A percentile compares a stretch with the other conserved stretches of the same genome.
Evolutionary conservation across 441 rosid genomes (phyloP).

Genomic region (Gossypium gossypioides): DNA sequence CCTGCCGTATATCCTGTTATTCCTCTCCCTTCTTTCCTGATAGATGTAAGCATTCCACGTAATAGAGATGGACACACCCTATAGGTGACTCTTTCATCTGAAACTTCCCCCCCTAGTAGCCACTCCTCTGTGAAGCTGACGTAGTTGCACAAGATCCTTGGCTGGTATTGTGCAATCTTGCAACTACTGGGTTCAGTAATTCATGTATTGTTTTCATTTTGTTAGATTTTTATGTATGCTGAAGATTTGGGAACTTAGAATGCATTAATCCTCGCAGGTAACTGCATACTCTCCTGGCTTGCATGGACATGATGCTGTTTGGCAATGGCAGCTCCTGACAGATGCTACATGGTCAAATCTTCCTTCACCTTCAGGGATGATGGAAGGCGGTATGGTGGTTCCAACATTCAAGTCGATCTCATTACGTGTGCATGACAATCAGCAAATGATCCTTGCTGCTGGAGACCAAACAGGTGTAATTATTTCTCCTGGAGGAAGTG

Average conservation of each 20-base stretch:
- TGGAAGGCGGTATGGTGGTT: conserved; percentile 62
- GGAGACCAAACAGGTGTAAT: conserved; percentile 87
- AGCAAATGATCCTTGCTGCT: conserved; percentile 85
- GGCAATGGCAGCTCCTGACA: conserved; percentile 91
- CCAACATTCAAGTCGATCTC: conserved; percentile 80
- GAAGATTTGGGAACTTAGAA: background rate
- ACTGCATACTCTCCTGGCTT: conserved; percentile 77
- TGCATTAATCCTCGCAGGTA: conserved; percentile 40
- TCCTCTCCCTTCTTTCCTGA: background rate
- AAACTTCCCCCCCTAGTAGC: background rate
- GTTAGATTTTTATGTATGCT: background rate
- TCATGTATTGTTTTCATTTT: background rate
- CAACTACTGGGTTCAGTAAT: background rate
- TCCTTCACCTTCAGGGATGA: conserved; percentile 84
- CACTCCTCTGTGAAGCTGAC: no score
- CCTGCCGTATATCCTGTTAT: background rate
- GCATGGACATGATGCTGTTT: conserved; percentile 77
- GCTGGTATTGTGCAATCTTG: background rate
- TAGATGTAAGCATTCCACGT: background rate
- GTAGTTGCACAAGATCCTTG: background rate
- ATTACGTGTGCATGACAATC: conserved; percentile 63
- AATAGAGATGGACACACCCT: background rate
- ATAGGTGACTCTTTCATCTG: background rate
- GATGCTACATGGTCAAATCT: conserved; percentile 96
- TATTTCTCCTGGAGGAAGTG: conserved; percentile 81